phyloP scores from a whole-genome alignment of 257 asterid genomes.

The Solanum ossicruentum region DNA sequence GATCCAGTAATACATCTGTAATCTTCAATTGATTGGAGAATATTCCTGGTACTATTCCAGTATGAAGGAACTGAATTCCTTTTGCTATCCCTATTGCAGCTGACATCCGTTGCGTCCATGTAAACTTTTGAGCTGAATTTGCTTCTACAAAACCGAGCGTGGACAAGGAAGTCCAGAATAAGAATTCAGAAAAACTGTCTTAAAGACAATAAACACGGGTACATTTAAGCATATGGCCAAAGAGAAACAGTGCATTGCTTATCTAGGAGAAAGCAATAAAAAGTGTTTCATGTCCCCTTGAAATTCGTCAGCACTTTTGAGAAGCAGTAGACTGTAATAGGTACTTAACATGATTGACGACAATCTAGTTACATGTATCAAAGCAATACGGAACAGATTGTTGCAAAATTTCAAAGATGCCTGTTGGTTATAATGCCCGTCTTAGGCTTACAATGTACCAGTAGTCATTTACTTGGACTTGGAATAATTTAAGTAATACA shows the following conservation, averaged over 20 bases:
- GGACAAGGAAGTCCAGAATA: not conserved
- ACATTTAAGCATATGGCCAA: not conserved
- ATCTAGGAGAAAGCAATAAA: not conserved
- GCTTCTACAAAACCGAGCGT: constrained; percentile 22
- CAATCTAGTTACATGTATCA: not conserved
- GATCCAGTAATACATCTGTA: constrained; percentile 59
- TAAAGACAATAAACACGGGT: not conserved
- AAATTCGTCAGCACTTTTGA: not conserved
- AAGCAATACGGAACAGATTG: not conserved
- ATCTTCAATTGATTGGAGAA: constrained; percentile 52
- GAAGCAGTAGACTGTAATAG: not conserved
- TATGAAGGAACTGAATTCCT: constrained; percentile 80
- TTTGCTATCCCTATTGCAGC: constrained; percentile 63
- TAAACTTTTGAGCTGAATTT: constrained; percentile 25
- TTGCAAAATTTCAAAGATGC: not conserved
- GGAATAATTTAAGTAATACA: not conserved
- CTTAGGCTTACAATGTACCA: not conserved
- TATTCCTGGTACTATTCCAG: constrained; percentile 73
- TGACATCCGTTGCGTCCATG: constrained; percentile 60
- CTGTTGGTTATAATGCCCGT: not conserved
- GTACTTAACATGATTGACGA: not conserved
- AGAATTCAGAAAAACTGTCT: not conserved
- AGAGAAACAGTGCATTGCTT: not conserved
- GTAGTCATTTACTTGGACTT: not conserved
- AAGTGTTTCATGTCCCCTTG: not conserved